Conservation (phyloP, 2,329 filamentous ascomycete genomes). For the Neobulgaria alba region DNA sequence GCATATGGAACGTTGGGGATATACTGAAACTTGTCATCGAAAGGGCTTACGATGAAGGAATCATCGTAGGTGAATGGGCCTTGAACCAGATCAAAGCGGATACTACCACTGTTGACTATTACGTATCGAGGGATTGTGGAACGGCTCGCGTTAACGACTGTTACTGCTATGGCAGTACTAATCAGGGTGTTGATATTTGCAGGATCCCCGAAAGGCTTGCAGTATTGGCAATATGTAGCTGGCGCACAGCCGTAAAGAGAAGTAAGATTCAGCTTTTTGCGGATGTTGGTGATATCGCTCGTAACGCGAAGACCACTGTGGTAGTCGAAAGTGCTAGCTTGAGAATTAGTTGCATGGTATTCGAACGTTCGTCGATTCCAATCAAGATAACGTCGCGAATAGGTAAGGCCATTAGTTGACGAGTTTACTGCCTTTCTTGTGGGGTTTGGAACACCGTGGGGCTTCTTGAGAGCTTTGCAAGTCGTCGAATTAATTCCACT, state of each 20-base stretch:
- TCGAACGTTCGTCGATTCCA: constrained; percentile 74
- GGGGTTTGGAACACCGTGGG: constrained; percentile 28
- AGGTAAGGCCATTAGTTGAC: constrained; percentile 32
- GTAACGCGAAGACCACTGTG: constrained; percentile 63
- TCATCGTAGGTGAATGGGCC: constrained; percentile 82
- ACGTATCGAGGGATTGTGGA: constrained; percentile 57
- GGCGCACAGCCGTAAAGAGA: constrained; percentile 72
- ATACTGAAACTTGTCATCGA: constrained; percentile 68
- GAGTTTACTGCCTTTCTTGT: constrained; percentile 17
- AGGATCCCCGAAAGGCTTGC: constrained; percentile 62
- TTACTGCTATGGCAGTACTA: constrained; percentile 62
- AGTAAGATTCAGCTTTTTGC: constrained; percentile 63
- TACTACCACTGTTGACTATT: constrained; percentile 78
- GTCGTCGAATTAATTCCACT: constrained; percentile 40
- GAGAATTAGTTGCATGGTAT: constrained; percentile 67
- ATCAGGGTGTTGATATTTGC: constrained; percentile 61
- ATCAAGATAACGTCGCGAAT: constrained; percentile 78
- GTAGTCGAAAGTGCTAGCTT: constrained; percentile 65
- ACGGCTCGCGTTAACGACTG: constrained; percentile 47
- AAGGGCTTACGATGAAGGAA: constrained; percentile 78
- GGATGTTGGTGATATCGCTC: constrained; percentile 56
- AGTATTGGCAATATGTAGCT: constrained; percentile 67
- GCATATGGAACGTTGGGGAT: constrained; percentile 72
- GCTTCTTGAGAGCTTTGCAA: constrained; percentile 17
- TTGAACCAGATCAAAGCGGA: constrained; percentile 91